Base-by-base conservation (phyloP, 345 rosid species). In the Gossypium ekmanianum region DNA sequence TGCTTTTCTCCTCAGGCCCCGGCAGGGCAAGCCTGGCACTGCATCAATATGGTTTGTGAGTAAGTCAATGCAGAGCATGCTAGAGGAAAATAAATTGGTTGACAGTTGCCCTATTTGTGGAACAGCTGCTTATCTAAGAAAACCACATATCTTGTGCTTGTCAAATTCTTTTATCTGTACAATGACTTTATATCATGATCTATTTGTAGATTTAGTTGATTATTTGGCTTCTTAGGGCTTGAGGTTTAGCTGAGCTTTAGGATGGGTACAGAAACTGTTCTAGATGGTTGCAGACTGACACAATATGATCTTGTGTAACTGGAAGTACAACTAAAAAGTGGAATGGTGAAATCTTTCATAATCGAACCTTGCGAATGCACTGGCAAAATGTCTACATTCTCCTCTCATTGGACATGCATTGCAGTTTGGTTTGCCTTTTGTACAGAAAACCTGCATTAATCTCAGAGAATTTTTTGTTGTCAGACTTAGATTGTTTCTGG, bases 381-480 rank as follows among this genome's bases (percentile, higher is more conserved):
- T 95, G 8, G 99, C 98, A 81, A 95, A 95, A 76, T 95, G 98
- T 83, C 98, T 89, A 81, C 99, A 95, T 75, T 93, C 99, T 77
- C 94, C 97, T 87, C 98, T 87, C 98, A 95, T 90, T 1, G 98
- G 99, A 78, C 99, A 95, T 39, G 97, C 93, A 65, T 95, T 95
- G 81, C 99, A 95, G 79, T 95, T 95, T 58, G 99, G 99, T 76
- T 83, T 91, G 84, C 84, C 88, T 82, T 95, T 95, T 69, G 98
- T 93, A 78, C 99, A 95, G 79, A 95, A 95, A 45, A 95, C 99
- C 99, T 95, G 93, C 84, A 83, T 27, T 57, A 76, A 62, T 58
- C 34, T 68, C 74, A 80, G 44, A 68, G 43, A 61, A 59, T 67
- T 77, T 71, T 64, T 72, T 64, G 67, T 51, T 73, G 57, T 77